phyloP scores from a whole-genome alignment of 2,329 filamentous ascomycete species.

The Cytospora schulzeri region DNA sequence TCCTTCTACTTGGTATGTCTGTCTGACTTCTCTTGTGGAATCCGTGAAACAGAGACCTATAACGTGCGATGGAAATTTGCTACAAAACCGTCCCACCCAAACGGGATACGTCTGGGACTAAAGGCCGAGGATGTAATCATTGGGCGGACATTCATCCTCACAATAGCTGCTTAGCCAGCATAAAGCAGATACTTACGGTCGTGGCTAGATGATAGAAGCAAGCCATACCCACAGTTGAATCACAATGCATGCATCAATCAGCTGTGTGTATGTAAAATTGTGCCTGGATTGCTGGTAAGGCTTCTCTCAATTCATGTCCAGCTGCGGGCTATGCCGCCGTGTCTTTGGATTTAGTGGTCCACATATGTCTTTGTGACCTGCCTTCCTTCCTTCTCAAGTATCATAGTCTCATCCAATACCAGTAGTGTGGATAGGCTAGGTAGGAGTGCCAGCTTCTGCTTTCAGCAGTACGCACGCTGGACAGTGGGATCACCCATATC shows the following conservation, averaged over 20 bases:
- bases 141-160: neutral
- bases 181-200: neutral
- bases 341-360: constrained; percentile 10
- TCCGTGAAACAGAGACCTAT: neutral
- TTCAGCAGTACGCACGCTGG: neutral
- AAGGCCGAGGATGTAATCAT: neutral
- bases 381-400: constrained; percentile 5
- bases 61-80: no score
- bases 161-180: constrained; percentile 10
- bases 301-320: constrained; percentile 7
- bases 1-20: neutral
- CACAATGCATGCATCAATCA: neutral
- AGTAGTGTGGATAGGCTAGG: neutral
- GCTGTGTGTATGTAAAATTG: no score
- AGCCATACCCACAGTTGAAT: neutral
- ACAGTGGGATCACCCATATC: neutral
- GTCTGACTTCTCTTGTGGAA: no score
- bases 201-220: neutral
- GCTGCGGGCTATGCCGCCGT: constrained; percentile 10
- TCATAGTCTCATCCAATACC: neutral
- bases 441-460: neutral
- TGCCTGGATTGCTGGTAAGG: neutral
- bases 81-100: no score
- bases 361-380: constrained; percentile 2
- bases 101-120: neutral